Base-by-base conservation (phyloP, 129 eudicot genomes). In the Deinandra increscens region DNA sequence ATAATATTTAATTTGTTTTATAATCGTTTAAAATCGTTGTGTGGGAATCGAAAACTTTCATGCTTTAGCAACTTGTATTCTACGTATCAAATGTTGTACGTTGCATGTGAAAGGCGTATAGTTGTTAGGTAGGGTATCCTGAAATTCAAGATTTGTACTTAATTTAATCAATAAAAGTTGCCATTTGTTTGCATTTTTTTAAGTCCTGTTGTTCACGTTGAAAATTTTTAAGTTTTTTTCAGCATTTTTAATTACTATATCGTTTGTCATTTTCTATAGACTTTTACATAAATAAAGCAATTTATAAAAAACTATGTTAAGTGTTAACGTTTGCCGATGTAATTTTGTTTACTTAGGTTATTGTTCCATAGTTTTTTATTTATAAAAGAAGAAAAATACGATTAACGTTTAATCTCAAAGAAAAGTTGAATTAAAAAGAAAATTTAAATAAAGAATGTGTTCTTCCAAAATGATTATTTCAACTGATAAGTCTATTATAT, bases 161-260 rank as follows among this genome's bases (percentile, higher is more conserved):
- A 76, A 74, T 59, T 66, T 69, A 38, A 61, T 76, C 58, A 76
- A 69, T 69, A 76, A 69, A 60, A 76, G 71, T 26, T 76, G 55
- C 75, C 58, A 23, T 10, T 62, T 70, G 65, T 69, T 69, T 76
- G 75, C 43, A 68, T 75, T 46, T n/a, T n/a, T n/a, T n/a, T 34
- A 36, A 50, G 8, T 10, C 7, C 34, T 61, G 43, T 33, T 34
- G 9, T 17, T 17, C 14, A 17, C 4, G 29, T 18, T 37, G 49
- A 26, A 62, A 20, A 10, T 18, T 55, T 22, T 22, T 22, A 55
- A 23, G 61, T 55, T 55, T 55, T 55, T 10, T n/a, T 55, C 22
- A 22, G 36, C 15, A 22, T 55, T 55, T 4, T 55, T 55, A 7
- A 18, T n/a, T n/a, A n/a, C n/a, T n/a, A 22, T 26, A 8, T 3